Conservation (phyloP, 2,329 filamentous ascomycete genomes). For the Verruconis gallopava region DNA sequence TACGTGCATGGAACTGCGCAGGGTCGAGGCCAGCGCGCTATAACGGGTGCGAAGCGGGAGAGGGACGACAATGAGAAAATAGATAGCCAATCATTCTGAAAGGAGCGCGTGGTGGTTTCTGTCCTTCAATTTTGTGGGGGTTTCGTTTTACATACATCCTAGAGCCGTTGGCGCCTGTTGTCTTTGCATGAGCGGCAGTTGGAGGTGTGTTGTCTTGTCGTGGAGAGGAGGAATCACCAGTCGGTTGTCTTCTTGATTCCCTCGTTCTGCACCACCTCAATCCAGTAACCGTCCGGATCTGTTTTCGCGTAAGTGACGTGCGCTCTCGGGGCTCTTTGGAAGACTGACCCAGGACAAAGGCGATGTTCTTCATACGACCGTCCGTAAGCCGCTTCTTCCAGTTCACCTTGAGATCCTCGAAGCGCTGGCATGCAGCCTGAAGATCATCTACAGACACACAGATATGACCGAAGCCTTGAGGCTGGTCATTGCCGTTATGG, state of each 20-base stretch:
- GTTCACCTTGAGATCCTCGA: conserved; percentile 54
- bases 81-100: too few species aligned
- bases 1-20: background rate
- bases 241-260: conserved; percentile 36
- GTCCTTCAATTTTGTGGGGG: too few species aligned
- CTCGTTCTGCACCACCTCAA: conserved; percentile 67
- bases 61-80: too few species aligned
- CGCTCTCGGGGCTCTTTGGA: too few species aligned
- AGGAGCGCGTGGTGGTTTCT: too few species aligned
- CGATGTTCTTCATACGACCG: conserved; percentile 82
- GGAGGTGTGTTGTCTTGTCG: too few species aligned
- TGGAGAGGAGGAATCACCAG: conserved; percentile 20
- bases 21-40: too few species aligned
- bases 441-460: conserved; percentile 79
- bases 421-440: conserved; percentile 73
- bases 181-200: background rate
- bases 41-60: too few species aligned
- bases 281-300: conserved; percentile 72
- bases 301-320: background rate
- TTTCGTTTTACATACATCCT: too few species aligned
- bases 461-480: conserved; percentile 90
- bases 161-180: background rate
- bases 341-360: conserved; percentile 59
- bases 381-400: conserved; percentile 97
- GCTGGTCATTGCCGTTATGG: conserved; percentile 82